These are phyloP conservation scores for Monosporascus sp. DNA, from an alignment of 2,329 filamentous ascomycete species.

Conservation along the genomic window DNA sequence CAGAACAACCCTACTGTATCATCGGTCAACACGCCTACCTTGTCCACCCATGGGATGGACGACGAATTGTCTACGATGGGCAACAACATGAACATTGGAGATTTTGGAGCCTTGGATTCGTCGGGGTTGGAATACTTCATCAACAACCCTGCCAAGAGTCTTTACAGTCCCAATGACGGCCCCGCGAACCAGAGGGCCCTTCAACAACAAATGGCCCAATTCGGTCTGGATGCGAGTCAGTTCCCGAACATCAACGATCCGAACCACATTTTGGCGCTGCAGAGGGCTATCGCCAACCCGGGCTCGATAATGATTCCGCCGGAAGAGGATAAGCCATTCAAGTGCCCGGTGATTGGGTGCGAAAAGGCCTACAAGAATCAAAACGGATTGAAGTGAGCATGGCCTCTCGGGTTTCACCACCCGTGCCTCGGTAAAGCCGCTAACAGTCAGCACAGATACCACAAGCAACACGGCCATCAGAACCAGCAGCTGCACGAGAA, in stretches of 20 bases:
- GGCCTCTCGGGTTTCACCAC: constrained; percentile 7
- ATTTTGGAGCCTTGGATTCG: constrained; percentile 49
- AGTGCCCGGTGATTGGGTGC: constrained; percentile 95
- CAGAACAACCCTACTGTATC: constrained; percentile 95
- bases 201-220: constrained; percentile 64
- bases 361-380: constrained; percentile 99
- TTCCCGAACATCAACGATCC: constrained; percentile 73
- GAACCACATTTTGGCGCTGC: constrained; percentile 48
- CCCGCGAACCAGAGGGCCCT: constrained; percentile 60
- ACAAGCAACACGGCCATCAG: constrained; percentile 84
- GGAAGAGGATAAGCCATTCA: constrained; percentile 96
- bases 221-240: constrained; percentile 70
- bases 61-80: constrained; percentile 63
- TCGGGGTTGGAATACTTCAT: constrained; percentile 58
- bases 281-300: constrained; percentile 40
- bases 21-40: constrained; percentile 90
- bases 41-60: constrained; percentile 72
- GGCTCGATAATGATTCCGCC: constrained; percentile 61
- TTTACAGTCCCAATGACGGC: constrained; percentile 80
- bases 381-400: constrained; percentile 84
- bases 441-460: constrained; percentile 46
- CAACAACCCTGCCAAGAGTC: constrained; percentile 88
- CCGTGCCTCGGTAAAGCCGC: constrained; percentile 15
- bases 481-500: constrained; percentile 97
- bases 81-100: constrained; percentile 53